Evolutionary conservation across 257 asterid genomes (phyloP).

Genomic region (Fraxinus anomala): DNA sequence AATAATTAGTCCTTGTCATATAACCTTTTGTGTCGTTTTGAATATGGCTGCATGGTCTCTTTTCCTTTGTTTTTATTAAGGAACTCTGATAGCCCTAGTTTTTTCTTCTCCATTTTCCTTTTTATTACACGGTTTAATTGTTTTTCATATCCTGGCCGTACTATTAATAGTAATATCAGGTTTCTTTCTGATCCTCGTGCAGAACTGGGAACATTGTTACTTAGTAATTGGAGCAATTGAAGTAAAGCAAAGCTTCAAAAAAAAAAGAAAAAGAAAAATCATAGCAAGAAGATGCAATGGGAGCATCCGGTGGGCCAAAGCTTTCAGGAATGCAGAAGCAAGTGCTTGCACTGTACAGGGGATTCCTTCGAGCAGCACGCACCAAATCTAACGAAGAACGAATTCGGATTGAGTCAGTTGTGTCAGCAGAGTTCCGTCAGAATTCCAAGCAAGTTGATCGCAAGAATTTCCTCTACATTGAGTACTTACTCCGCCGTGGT

Average conservation of each 20-base stretch:
- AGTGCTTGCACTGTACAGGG: conserved; percentile 80
- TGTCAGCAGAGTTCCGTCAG: conserved; percentile 67
- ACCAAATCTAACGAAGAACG: conserved; percentile 73
- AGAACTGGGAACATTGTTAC: background rate
- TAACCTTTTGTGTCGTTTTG: too few relatives aligned
- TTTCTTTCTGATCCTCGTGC: background rate
- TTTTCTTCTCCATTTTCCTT: background rate
- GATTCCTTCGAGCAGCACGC: conserved; percentile 79
- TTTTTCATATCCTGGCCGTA: background rate
- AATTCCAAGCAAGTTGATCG: conserved; percentile 72
- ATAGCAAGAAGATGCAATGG: conserved; percentile 47
- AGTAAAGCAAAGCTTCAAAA: background rate
- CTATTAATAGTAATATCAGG: background rate
- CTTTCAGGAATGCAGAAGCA: conserved; percentile 94
- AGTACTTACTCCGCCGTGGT: conserved; percentile 76
- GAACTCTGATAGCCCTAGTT: background rate
- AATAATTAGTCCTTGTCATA: too few relatives aligned
- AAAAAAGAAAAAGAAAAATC: background rate
- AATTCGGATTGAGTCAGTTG: conserved; percentile 58
- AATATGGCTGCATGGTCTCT: too few relatives aligned
- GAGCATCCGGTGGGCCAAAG: conserved; percentile 54
- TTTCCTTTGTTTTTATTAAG: too few relatives aligned
- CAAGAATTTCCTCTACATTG: conserved; percentile 74
- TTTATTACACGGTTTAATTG: background rate
- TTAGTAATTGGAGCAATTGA: background rate